These are phyloP conservation scores for Thelonectria olida DNA, from an alignment of 2,329 filamentous ascomycete species.

Conservation along the genomic window DNA sequence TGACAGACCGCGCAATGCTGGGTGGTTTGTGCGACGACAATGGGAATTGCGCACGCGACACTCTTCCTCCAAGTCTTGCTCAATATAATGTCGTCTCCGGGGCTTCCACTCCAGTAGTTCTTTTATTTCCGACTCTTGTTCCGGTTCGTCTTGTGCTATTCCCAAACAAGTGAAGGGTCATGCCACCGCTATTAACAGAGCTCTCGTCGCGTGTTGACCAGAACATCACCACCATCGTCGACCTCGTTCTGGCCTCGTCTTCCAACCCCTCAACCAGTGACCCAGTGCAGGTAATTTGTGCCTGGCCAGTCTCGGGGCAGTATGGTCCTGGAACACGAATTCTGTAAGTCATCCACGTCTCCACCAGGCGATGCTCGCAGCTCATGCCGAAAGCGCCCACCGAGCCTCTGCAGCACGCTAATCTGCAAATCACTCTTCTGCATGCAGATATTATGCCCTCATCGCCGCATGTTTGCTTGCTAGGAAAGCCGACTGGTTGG, in stretches of 20 bases:
- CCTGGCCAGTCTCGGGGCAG: conserved; percentile 65
- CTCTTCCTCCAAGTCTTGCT: not conserved
- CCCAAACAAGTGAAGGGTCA: not conserved
- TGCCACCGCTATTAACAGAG: conserved; percentile 6
- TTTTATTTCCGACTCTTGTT: not conserved
- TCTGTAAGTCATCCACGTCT: conserved; percentile 50
- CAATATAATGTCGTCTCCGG: not conserved
- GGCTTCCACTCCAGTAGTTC: not conserved
- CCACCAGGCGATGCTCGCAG: not conserved
- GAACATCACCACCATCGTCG: not conserved
- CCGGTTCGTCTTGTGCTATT: not conserved
- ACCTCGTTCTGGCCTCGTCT: not conserved
- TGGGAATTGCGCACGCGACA: not conserved
- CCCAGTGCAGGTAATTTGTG: conserved; percentile 58
- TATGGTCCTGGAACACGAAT: conserved; percentile 64
- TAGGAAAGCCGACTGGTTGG: conserved; percentile 69
- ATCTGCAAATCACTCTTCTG: not conserved
- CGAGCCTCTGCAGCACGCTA: not conserved
- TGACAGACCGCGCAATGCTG: not conserved
- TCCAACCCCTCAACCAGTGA: conserved; percentile 17
- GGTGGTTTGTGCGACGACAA: not conserved
- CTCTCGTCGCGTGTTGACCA: not conserved
- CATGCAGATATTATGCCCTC: conserved; percentile 67
- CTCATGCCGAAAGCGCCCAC: not conserved
- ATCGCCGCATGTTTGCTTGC: conserved; percentile 70